Evolutionary conservation across 129 eudicot species (phyloP).

Genomic region (Lactuca saligna): DNA sequence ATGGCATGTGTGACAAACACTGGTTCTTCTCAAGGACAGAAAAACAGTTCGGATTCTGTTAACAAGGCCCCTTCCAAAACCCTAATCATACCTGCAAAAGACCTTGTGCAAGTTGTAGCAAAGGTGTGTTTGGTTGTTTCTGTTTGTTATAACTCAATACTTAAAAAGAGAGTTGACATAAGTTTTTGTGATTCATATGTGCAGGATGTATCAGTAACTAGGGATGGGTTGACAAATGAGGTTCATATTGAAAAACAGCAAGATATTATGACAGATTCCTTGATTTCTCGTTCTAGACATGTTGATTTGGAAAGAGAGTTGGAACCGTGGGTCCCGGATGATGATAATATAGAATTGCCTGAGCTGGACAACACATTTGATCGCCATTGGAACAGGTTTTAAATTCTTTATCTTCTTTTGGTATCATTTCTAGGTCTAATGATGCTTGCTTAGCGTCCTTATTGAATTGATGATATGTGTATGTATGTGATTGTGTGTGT

Average conservation of each 20-base stretch:
- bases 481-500: too few relatives aligned
- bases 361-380: conserved; percentile 84
- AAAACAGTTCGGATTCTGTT: conserved; percentile 37
- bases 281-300: conserved; percentile 65
- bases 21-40: conserved; percentile 52
- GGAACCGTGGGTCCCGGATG: conserved; percentile 92
- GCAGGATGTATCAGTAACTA: conserved; percentile 67
- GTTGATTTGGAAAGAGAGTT: conserved; percentile 70
- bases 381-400: conserved; percentile 73
- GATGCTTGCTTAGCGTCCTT: too few relatives aligned
- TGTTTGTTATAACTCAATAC: background rate
- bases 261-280: conserved; percentile 82
- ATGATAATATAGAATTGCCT: conserved; percentile 57
- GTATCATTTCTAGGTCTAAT: background rate
- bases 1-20: conserved; percentile 73
- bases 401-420: background rate
- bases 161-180: conserved; percentile 3
- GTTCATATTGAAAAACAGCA: conserved; percentile 51
- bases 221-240: conserved; percentile 59
- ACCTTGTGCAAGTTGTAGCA: conserved; percentile 74
- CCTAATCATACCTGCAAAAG: conserved; percentile 65
- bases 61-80: conserved; percentile 61
- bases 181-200: conserved; percentile 25
- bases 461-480: too few relatives aligned
- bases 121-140: conserved; percentile 49